These are phyloP conservation scores for Dothideomycetes sp. DNA, from an alignment of 2,329 filamentous ascomycete genomes.

Conservation along the genomic window DNA sequence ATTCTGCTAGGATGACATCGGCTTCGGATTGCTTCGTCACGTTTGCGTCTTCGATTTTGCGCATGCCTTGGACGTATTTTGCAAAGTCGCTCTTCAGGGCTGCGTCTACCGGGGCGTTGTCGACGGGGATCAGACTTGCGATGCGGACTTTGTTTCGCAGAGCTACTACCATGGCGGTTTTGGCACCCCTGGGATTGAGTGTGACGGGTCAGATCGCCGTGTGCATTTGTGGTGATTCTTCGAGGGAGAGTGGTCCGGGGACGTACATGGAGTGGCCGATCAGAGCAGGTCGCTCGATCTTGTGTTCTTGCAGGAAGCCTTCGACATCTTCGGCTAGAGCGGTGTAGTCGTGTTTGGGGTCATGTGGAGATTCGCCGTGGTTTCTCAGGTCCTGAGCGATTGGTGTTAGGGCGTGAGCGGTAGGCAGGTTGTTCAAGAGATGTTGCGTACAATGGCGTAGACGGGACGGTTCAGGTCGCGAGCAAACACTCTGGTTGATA, in stretches of 20 bases:
- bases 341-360: constrained; percentile 65
- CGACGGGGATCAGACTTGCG: constrained; percentile 67
- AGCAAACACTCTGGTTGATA: constrained; percentile 57
- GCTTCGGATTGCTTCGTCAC: constrained; percentile 67
- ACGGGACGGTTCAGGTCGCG: constrained; percentile 71
- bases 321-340: constrained; percentile 77
- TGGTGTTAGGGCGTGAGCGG: constrained; percentile 1
- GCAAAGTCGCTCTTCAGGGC: constrained; percentile 65
- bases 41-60: constrained; percentile 60
- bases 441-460: constrained; percentile 58
- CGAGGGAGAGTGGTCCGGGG: constrained; percentile 27
- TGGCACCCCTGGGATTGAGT: constrained; percentile 53
- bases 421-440: neutral
- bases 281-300: constrained; percentile 60
- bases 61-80: constrained; percentile 77
- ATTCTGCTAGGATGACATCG: constrained; percentile 65
- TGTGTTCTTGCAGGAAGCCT: constrained; percentile 64
- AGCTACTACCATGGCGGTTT: constrained; percentile 81
- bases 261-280: constrained; percentile 82
- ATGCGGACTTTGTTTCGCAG: constrained; percentile 60
- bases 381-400: constrained; percentile 69
- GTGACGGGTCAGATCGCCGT: neutral
- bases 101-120: constrained; percentile 84
- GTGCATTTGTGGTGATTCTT: constrained; percentile 19
- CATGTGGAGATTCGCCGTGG: constrained; percentile 82